Percentiles rank a stretch among this genome's conserved stretches.
phyloP scores from a whole-genome alignment of 2,329 filamentous ascomycete species.

The Phaeosphaeria sp. region DNA sequence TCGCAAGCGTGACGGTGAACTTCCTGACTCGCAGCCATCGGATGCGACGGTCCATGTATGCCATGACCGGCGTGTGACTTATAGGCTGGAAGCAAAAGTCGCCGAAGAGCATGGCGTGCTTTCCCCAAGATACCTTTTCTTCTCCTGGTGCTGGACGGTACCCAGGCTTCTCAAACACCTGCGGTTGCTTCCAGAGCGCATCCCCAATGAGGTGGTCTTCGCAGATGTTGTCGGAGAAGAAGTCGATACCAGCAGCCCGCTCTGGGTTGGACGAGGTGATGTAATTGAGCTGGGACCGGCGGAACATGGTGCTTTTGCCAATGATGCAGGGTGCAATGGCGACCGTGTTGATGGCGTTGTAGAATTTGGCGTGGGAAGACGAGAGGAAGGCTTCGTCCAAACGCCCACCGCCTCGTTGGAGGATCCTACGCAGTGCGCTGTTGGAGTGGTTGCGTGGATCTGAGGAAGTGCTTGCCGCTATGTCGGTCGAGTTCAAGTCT shows the following conservation, averaged over 20 bases:
- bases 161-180: constrained; percentile 35
- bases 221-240: constrained; percentile 95
- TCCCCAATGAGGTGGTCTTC: constrained; percentile 97
- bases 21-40: constrained; percentile 94
- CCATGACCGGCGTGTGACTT: constrained; percentile 75
- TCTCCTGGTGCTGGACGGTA: constrained; percentile 31
- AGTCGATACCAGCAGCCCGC: constrained; percentile 77
- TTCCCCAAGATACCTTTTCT: constrained; percentile 61
- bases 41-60: constrained; percentile 81
- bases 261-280: constrained; percentile 63
- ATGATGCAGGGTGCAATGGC: constrained; percentile 90
- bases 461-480: constrained; percentile 36
- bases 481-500: constrained; percentile 23
- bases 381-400: constrained; percentile 96
- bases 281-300: constrained; percentile 83
- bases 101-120: constrained; percentile 83
- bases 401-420: constrained; percentile 72
- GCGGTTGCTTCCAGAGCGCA: constrained; percentile 75
- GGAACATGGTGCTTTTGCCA: constrained; percentile 99
- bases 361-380: constrained; percentile 95
- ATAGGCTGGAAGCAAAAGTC: constrained; percentile 92
- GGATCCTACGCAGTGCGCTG: constrained; percentile 27
- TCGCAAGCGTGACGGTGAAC: constrained; percentile 88
- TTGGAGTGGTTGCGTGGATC: constrained; percentile 31
- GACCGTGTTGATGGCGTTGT: constrained; percentile 94